Evolutionary conservation across 371 early-diverging fungal genomes (phyloP).

Genomic region (Mucor circinelloides): DNA sequence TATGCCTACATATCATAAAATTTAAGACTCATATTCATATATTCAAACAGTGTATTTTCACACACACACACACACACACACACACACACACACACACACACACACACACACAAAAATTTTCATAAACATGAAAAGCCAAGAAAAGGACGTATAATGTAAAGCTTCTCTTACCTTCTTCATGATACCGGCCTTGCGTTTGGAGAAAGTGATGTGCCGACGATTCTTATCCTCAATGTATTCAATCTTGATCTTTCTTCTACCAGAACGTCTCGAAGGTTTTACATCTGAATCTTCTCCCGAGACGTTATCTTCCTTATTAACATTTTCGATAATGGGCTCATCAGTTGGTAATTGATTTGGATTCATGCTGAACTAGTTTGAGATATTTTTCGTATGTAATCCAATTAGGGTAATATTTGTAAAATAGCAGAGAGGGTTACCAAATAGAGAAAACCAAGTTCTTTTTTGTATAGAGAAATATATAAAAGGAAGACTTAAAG

Average conservation of each 20-base stretch:
- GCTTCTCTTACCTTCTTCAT: slow-evolving; percentile 88
- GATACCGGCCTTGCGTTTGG: slow-evolving; percentile 97
- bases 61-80: slow-evolving; percentile 1
- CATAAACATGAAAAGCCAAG: not conserved
- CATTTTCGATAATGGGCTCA: slow-evolving; percentile 15
- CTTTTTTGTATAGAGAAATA: slow-evolving; percentile 2
- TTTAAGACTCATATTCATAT: not conserved
- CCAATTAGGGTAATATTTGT: slow-evolving; percentile 18
- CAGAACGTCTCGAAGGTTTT: slow-evolving; percentile 68
- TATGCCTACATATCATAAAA: slow-evolving; percentile 69
- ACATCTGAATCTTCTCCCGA: slow-evolving; percentile 49
- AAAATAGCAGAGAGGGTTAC: slow-evolving; percentile 9
- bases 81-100: not conserved
- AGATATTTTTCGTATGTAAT: slow-evolving; percentile 3
- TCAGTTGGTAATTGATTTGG: slow-evolving; percentile 10
- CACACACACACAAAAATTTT: not conserved
- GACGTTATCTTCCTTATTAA: slow-evolving; percentile 18
- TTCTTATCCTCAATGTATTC: slow-evolving; percentile 96
- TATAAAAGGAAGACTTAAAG: not conserved
- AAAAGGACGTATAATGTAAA: not conserved
- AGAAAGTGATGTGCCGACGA: slow-evolving; percentile 95
- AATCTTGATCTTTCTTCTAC: slow-evolving; percentile 94
- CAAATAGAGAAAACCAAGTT: slow-evolving; percentile 12
- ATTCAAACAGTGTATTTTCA: not conserved
- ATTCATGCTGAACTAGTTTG: slow-evolving; percentile 6